These are phyloP conservation scores for Endogone sp. DNA, from an alignment of 192 early-diverging fungal species.

Conservation along the genomic window DNA sequence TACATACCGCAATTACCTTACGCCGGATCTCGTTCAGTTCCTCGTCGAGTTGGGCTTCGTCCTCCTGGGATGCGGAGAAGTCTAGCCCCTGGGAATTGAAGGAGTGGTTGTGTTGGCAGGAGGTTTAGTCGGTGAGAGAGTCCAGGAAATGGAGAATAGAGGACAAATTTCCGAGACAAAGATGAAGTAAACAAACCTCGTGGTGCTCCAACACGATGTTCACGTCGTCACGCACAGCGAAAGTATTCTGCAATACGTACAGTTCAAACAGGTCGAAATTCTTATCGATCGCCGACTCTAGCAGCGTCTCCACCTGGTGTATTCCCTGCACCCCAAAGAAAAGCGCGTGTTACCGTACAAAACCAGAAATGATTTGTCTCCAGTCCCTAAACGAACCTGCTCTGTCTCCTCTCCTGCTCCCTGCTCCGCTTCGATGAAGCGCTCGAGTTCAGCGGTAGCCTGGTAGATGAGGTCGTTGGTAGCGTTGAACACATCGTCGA, in stretches of 20 bases:
- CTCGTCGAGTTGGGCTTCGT: conserved; percentile 31
- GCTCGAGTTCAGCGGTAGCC: conserved; percentile 62
- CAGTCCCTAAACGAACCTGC: no score
- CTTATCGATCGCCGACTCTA: conserved; percentile 76
- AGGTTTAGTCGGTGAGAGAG: no score
- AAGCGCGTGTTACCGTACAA: no score
- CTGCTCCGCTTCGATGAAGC: conserved; percentile 57
- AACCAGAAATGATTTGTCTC: no score
- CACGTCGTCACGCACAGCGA: conserved; percentile 58
- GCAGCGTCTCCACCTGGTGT: conserved; percentile 68
- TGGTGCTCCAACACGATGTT: conserved; percentile 49
- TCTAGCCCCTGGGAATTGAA: conserved; percentile 23
- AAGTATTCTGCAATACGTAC: conserved; percentile 70
- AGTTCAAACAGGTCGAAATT: conserved; percentile 84
- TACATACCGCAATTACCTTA: conserved; percentile 38
- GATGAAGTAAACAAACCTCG: conserved; percentile 25
- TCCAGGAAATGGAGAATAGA: no score
- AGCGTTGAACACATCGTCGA: conserved; percentile 79
- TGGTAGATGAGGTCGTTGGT: conserved; percentile 72
- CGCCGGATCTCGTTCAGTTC: conserved; percentile 33
- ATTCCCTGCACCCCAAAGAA: conserved; percentile 63
- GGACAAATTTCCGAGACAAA: no score
- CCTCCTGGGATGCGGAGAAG: conserved; percentile 20
- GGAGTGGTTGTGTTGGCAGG: no score
- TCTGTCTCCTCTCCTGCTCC: conserved; percentile 1